Base-by-base conservation (phyloP, 2,329 filamentous ascomycete species). In the Arthroderma sp. region DNA sequence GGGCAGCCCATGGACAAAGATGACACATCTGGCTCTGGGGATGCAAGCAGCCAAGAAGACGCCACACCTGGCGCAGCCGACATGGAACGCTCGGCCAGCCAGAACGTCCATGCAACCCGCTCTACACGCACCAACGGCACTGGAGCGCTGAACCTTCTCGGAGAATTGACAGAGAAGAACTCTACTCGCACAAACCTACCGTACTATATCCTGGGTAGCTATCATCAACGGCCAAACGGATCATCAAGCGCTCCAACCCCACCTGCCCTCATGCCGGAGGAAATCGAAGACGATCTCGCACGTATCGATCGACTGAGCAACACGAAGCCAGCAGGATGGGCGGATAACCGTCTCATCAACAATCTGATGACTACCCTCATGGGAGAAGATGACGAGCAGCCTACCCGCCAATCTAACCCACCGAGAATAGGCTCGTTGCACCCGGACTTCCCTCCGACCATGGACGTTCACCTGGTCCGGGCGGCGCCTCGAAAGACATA, bases 51-150 rank as follows among this genome's bases (percentile, higher is more conserved):
- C n/a, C 67, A 66, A 21, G 73, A 73, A 57, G 73, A 76, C 38
- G 67, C 70, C 37, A 70, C 70, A 47, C 73, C 73, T 6, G 69
- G 70, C 23, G 71, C 79, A 1, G 68, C 75, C 3, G 81, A 81
- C 56, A 85, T 85, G 81, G 78, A 80, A 54, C 79, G 82, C 39
- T 80, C 80, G 11, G 74, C 79, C 19, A 81, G 78, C 56, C 79
- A 80, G 57, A 82, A 80, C 44, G 72, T 71, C 63, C 76, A 78
- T 71, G 80, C 69, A 70, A 85, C 74, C 66, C 80, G 68, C 43
- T 81, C 74, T 4, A 77, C 75, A 6, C 73, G 76, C 47, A 77
- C 74, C 4, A 77, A 77, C 56, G 77, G 77, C 56, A 71, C 80
- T 67, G 72, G 78, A 61, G 74, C 76, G 4, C 73, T 80, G 56